These are phyloP conservation scores for Beauveria rudraprayagi DNA, from an alignment of 2,329 filamentous ascomycete genomes.

Conservation along the genomic window DNA sequence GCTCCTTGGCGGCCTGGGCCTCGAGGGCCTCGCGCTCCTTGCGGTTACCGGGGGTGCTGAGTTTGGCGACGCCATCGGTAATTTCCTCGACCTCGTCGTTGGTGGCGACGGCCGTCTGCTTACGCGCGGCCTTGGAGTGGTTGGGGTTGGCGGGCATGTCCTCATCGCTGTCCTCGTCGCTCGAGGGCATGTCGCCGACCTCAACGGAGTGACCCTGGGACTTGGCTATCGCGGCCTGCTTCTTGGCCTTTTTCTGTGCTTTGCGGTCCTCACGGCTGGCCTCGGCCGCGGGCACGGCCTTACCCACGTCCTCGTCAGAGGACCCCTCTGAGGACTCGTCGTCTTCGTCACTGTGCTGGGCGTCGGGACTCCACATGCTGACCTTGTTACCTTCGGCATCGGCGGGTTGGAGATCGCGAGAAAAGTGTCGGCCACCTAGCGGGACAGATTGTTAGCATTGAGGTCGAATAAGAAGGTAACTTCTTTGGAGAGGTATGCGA, in stretches of 20 bases:
- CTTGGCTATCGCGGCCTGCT: conserved; percentile 77
- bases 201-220: conserved; percentile 64
- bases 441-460: conserved; percentile 14
- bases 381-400: conserved; percentile 84
- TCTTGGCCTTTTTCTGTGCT: conserved; percentile 80
- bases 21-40: conserved; percentile 67
- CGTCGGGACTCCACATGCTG: conserved; percentile 73
- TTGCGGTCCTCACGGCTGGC: conserved; percentile 71
- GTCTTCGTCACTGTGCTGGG: conserved; percentile 38
- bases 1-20: conserved; percentile 80
- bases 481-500: not conserved
- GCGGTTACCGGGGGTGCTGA: conserved; percentile 39
- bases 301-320: conserved; percentile 40
- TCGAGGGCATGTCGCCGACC: conserved; percentile 78
- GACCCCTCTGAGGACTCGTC: conserved; percentile 47
- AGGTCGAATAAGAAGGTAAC: not conserved
- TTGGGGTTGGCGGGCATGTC: conserved; percentile 86
- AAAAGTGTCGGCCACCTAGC: conserved; percentile 89
- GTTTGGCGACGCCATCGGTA: conserved; percentile 47
- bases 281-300: conserved; percentile 38
- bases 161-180: conserved; percentile 49
- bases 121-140: conserved; percentile 68
- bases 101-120: conserved; percentile 37
- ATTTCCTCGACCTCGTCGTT: conserved; percentile 38
- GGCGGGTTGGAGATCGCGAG: conserved; percentile 77